A percentile compares a stretch with the other conserved stretches of the same genome.
Evolutionary conservation across 2,329 filamentous ascomycete genomes (phyloP).

Genomic region (Nothophoma quercina): DNA sequence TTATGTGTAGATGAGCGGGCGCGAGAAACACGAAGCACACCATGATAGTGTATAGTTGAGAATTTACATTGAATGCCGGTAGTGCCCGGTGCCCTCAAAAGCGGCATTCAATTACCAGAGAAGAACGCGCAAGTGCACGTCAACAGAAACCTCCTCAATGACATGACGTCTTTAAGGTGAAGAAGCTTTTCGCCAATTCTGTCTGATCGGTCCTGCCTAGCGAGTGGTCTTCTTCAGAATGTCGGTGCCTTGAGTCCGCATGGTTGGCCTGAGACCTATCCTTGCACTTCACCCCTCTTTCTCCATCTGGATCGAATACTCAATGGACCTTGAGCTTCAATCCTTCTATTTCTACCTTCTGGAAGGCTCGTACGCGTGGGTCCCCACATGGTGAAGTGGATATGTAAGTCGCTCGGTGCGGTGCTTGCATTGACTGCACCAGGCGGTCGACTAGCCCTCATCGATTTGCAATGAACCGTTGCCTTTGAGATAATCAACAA

Average conservation of each 20-base stretch:
- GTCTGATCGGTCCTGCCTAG: no score
- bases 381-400: no score
- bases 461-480: no score
- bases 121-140: background rate
- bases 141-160: background rate
- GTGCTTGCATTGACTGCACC: no score
- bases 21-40: background rate
- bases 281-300: background rate
- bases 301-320: no score
- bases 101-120: background rate
- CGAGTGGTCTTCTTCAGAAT: background rate
- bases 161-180: background rate
- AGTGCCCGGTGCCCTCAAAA: background rate
- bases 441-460: no score
- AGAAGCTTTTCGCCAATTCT: background rate
- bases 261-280: background rate
- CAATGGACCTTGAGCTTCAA: no score
- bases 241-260: background rate
- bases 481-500: background rate
- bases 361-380: no score
- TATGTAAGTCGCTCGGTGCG: no score
- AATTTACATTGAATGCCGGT: background rate
- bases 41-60: conserved; percentile 1
- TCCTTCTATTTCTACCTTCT: no score
- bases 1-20: conserved; percentile 12